phyloP scores from a whole-genome alignment of 2,329 filamentous ascomycete genomes.

The Niveomyces coronatus region DNA sequence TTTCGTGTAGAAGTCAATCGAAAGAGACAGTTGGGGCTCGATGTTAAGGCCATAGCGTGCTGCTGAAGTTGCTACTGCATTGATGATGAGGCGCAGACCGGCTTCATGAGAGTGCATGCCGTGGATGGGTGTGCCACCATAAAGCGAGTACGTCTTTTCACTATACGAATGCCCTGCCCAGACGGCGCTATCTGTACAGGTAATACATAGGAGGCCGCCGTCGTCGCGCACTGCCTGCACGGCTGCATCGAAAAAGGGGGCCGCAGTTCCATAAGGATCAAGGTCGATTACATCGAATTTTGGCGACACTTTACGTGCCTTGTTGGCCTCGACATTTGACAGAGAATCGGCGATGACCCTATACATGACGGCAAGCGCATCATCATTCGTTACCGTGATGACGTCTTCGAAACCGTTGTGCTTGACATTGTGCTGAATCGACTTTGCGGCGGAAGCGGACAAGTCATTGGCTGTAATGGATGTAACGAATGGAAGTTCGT shows the following conservation, averaged over 20 bases:
- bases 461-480: slow-evolving; percentile 85
- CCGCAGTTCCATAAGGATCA: slow-evolving; percentile 90
- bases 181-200: slow-evolving; percentile 90
- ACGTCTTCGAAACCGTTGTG: slow-evolving; percentile 68
- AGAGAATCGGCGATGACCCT: slow-evolving; percentile 47
- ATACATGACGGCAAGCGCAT: slow-evolving; percentile 92
- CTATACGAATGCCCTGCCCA: slow-evolving; percentile 91
- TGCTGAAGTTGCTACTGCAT: slow-evolving; percentile 70
- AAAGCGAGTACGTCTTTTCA: slow-evolving; percentile 89
- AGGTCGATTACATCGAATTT: slow-evolving; percentile 92
- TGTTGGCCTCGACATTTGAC: slow-evolving; percentile 28
- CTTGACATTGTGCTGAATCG: slow-evolving; percentile 74
- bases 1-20: slow-evolving; percentile 90
- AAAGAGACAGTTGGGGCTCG: slow-evolving; percentile 83
- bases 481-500: slow-evolving; percentile 78
- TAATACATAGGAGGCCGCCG: slow-evolving; percentile 85
- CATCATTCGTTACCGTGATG: slow-evolving; percentile 64
- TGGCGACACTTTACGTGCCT: slow-evolving; percentile 29
- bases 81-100: slow-evolving; percentile 75
- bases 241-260: slow-evolving; percentile 83
- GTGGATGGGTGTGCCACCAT: slow-evolving; percentile 81
- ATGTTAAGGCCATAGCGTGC: slow-evolving; percentile 79
- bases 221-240: slow-evolving; percentile 75
- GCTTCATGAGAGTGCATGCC: slow-evolving; percentile 81
- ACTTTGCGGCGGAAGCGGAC: slow-evolving; percentile 62